Percentiles rank a stretch among this genome's conserved stretches.
Conservation (phyloP, 495 filamentous ascomycete species). For the Aspergillus haitiensis region DNA sequence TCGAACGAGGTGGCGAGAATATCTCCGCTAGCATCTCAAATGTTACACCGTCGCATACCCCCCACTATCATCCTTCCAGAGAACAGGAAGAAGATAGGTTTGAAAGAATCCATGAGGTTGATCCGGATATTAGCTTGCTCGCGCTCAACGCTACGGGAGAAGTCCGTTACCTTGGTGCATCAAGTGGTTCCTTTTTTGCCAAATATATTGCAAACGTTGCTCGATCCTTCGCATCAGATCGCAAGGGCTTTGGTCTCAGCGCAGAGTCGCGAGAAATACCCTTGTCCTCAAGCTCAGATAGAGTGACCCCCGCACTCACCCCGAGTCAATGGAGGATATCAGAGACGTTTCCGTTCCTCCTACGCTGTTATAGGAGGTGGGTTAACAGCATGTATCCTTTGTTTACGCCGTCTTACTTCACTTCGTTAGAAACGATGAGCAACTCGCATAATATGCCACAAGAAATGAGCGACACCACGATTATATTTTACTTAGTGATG, state of each 20-base stretch:
- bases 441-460: neutral
- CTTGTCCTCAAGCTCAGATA: neutral
- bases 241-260: neutral
- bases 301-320: neutral
- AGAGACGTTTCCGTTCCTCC: conserved; percentile 3
- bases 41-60: neutral
- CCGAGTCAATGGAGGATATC: neutral
- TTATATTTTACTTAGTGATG: conserved; percentile 6
- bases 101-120: conserved; percentile 9
- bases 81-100: neutral
- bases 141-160: conserved; percentile 9
- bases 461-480: conserved; percentile 1
- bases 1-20: neutral
- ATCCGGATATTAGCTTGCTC: conserved; percentile 7
- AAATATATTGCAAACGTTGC: conserved; percentile 10
- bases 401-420: neutral
- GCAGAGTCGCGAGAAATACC: neutral
- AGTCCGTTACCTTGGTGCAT: conserved; percentile 4
- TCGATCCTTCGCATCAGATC: neutral
- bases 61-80: neutral
- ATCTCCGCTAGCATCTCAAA: neutral
- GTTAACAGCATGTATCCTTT: conserved; percentile 6
- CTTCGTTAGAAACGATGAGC: neutral
- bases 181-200: conserved; percentile 9
- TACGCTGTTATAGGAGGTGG: conserved; percentile 5